These are phyloP conservation scores for Neurospora terricola DNA, from an alignment of 495 filamentous ascomycete species.

Conservation along the genomic window DNA sequence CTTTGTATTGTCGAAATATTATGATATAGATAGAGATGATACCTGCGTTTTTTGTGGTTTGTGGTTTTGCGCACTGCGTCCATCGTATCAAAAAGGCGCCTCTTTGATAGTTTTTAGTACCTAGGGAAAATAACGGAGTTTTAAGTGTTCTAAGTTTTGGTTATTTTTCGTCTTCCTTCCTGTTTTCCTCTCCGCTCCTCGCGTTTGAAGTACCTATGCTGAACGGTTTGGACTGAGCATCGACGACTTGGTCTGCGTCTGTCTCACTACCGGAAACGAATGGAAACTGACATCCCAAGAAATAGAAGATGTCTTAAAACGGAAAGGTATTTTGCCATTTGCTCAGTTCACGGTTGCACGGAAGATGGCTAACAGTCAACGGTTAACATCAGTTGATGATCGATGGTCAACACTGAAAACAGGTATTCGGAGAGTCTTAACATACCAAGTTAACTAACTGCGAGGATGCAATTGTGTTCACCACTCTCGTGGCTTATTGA, in stretches of 20 bases:
- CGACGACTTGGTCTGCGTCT: neutral
- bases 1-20: neutral
- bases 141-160: neutral
- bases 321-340: neutral
- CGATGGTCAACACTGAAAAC: neutral
- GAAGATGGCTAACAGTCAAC: neutral
- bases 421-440: neutral
- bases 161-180: neutral
- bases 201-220: neutral
- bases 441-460: neutral
- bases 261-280: neutral
- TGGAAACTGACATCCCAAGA: neutral
- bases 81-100: neutral
- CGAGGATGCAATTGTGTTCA: neutral
- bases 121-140: neutral
- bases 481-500: neutral
- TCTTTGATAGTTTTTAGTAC: neutral
- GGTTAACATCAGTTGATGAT: neutral
- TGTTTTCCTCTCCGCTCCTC: neutral
- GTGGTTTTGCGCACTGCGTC: neutral
- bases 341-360: neutral
- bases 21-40: neutral
- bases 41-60: neutral
- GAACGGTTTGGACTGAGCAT: neutral
- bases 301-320: neutral